Evolutionary conservation across 2,329 filamentous ascomycete species (phyloP), one percentile per base, ranked within the genome.

Genomic region (Drechslerella stenobrocha): DNA sequence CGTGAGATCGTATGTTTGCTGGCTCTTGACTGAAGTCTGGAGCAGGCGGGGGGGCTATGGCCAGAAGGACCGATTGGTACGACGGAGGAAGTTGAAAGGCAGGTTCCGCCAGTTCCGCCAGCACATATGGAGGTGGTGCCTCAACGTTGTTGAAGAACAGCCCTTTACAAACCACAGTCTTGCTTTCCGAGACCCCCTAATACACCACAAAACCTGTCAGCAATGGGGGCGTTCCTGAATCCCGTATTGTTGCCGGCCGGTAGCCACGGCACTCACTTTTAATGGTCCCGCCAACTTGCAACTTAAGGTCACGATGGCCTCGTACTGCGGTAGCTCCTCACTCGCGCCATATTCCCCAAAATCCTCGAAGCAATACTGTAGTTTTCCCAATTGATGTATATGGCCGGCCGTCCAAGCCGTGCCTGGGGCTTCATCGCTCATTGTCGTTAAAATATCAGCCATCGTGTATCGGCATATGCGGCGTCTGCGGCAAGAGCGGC

Each of bases 401-500:
- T 46, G 44, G 22, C 45, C 26, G 13, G 42, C 26, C 22, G 3
- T 40, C 40, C 28, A 28, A 9, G 40, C 22, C 37, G 28, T 24
- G 15, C 40, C 47, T 13, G 34, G 24, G 40, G 34, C 24, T 37
- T 28, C 7, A 50, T 37, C 28, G 42, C 47, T 22, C 24, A 32
- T 48, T 45, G 32, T 55, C 35, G 63, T 67, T 67, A 67, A 55
- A 51, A 60, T 60, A 67, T 60, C 50, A 55, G 63, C 63, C 63
- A 67, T 67, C 55, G 48, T 67, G 55, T 59, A 52, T 67, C 63
- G 42, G 63, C 55, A 28, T 67, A 67, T 67, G 63, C 63, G 55
- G 55, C 63, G 50, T 45, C 50, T 13, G 44, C 44, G 37, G 37
- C 37, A 18, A 9, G 37, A 52, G 45, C 34, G 46, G 55, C 55